Conservation (phyloP, 164 flowering plant genomes). For the Chloranthus sessilifolius region DNA sequence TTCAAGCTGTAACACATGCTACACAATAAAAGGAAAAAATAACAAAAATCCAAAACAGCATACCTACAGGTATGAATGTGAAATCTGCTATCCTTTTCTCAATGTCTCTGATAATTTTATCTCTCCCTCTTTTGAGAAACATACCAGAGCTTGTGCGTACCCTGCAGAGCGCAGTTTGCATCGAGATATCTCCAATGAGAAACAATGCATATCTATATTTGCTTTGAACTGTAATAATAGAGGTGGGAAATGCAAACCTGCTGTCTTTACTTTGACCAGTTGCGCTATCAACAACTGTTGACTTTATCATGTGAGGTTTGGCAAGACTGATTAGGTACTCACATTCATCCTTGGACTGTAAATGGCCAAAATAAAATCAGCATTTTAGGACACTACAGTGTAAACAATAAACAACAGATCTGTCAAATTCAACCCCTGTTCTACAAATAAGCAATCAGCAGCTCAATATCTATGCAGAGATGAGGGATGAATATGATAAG, state of each 20-base stretch:
- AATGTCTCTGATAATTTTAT: conserved; percentile 54
- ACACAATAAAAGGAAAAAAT: background rate
- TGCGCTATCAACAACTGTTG: conserved; percentile 76
- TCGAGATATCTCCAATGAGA: background rate
- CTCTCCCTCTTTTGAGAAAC: conserved; percentile 69
- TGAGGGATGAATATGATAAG: too few relatives aligned
- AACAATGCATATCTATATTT: too few relatives aligned
- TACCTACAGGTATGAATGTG: conserved; percentile 88
- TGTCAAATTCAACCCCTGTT: too few relatives aligned
- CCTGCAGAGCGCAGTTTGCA: conserved; percentile 30
- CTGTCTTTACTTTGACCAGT: conserved; percentile 91
- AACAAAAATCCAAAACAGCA: conserved; percentile 9
- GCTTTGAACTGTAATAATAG: background rate
- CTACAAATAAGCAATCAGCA: too few relatives aligned
- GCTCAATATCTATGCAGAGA: too few relatives aligned
- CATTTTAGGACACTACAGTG: too few relatives aligned
- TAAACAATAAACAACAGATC: too few relatives aligned
- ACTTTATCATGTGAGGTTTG: conserved; percentile 77
- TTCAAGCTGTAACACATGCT: too few relatives aligned
- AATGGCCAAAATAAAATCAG: conserved; percentile 1
- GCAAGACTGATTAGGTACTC: conserved; percentile 74
- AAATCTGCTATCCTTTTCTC: conserved; percentile 93
- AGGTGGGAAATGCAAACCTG: conserved; percentile 40
- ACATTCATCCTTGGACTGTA: conserved; percentile 84
- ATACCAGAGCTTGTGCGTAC: conserved; percentile 94